Base-by-base conservation (phyloP, 176 grass and related monocot species). In the Carex scoparia region DNA sequence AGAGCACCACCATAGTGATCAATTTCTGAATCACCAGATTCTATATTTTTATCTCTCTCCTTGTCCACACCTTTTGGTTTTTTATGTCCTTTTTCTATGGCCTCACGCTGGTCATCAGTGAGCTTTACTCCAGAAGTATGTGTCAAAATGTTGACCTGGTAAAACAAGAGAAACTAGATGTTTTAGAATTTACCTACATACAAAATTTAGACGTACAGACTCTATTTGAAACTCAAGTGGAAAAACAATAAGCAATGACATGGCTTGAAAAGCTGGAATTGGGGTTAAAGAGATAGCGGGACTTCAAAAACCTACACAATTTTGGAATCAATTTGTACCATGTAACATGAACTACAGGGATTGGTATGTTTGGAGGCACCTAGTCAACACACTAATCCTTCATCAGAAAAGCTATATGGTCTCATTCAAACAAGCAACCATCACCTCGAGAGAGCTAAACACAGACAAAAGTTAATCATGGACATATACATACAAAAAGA, bases 71-170 rank as follows among this genome's bases (percentile, higher is more conserved):
- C 38, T 53, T 71, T 55, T 53, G 3, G 58, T 40, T 67, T 63
- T 3, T 57, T 68, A 8, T n/a, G 23, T 19, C 30, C 83, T 85
- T 87, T 90, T 27, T 90, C 84, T 65, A 98, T 86, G 5, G 79
- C 85, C 9, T 12, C 5, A 35, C 87, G 64, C 18, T 89, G 82
- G 37, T 79, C 0, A 1, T 7, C 13, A 60, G 33, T 87, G 38
- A 94, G 91, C 51, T 89, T 84, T 86, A 92, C 60, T 72, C 86
- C 87, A 61, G 94, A 87, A 74, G 93, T 98, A 73, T 98, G 95
- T 14, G 88, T 94, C 65, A 98, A 87, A 65, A 98, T 91, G 72
- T 89, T 95, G 10, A 98, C 85, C 95, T 98, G 42, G 79, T 81
- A 31, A 81, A 15, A 33, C 18, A 40, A 40, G 55, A 79, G 30